Evolutionary conservation across 1,284 basidiomycete genomes (phyloP).

Genomic region (Cerioporus squamosus): DNA sequence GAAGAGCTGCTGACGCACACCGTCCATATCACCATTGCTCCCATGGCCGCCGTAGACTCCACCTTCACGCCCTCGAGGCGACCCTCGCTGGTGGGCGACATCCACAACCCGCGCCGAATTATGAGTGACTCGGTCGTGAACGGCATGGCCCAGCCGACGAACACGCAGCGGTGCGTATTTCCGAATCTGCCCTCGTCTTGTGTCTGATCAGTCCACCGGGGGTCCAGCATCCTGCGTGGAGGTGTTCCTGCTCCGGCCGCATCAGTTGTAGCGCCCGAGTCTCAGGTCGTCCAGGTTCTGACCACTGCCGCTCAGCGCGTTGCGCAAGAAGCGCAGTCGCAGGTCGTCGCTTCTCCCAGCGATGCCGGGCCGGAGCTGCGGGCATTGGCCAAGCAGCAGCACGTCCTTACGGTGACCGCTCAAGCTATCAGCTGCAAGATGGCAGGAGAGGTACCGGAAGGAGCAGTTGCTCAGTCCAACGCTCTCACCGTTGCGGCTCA

Average conservation of each 20-base stretch:
- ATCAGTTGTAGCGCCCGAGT: constrained; percentile 45
- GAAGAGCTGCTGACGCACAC: constrained; percentile 69
- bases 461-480: constrained; percentile 46
- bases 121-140: constrained; percentile 58
- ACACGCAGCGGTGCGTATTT: constrained; percentile 17
- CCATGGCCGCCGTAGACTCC: constrained; percentile 67
- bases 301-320: constrained; percentile 77
- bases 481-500: constrained; percentile 73
- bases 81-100: constrained; percentile 62
- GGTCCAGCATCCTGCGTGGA: constrained; percentile 29
- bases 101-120: constrained; percentile 56
- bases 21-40: constrained; percentile 74
- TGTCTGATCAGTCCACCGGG: constrained; percentile 1
- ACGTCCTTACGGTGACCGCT: constrained; percentile 77
- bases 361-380: constrained; percentile 57
- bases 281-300: constrained; percentile 75
- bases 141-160: constrained; percentile 33
- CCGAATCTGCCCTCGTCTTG: constrained; percentile 22
- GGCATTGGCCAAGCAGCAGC: constrained; percentile 77
- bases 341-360: constrained; percentile 58
- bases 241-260: constrained; percentile 28
- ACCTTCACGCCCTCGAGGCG: constrained; percentile 60
- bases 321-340: constrained; percentile 71
- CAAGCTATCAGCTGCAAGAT: constrained; percentile 74
- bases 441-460: constrained; percentile 52